Evolutionary conservation across 1,284 basidiomycete genomes (phyloP), one percentile per base, ranked within the genome.

Genomic region (Erythrobasidium hasegawianum): DNA sequence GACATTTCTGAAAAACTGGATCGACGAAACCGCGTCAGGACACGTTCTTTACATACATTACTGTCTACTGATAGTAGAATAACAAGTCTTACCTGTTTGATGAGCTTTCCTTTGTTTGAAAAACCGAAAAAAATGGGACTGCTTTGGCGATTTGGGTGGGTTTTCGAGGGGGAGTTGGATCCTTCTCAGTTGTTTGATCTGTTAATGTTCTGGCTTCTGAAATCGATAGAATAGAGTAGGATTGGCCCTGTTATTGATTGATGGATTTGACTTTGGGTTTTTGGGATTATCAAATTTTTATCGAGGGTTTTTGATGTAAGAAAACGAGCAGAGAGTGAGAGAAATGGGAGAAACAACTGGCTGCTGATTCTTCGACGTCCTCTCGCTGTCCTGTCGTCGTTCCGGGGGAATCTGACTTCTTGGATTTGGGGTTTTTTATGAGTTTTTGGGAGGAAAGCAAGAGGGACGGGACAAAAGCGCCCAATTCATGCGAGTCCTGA

Each of bases 1-100:
- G 61, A 64, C 61, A 64, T 64, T 13, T 16, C 38, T 4, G 22
- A 18, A 47, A 14, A 18, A n/a, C n/a, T 47, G 45, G 45, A 24
- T 47, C 45, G 45, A 47, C 45, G n/a, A n/a, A n/a, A 18, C 45
- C 45, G n/a, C 45, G n/a, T 47, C 45, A 24, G 8, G 8, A 24
- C 22, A 47, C 45, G n/a, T 4, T 4, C n/a, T 47, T 24, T 16
- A 4, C 45, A 24, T 47, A 24, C 22, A 5, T 16, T n/a, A 18
- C n/a, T 47, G 14, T 47, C 33, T 33, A 33, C 33, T 33, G 33
- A 33, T 33, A 33, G 33, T 11, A 33, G 5, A 33, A 33, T 11
- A 33, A 4, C 33, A 33, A 5, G 33, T 4, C 33, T 33, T 11
- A 33, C 33, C 33, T 33, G 33, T 33, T 33, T 11, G 11, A 33